These are phyloP conservation scores for Phaeosphaeria sp. DNA, from an alignment of 2,329 filamentous ascomycete genomes.

Conservation along the genomic window DNA sequence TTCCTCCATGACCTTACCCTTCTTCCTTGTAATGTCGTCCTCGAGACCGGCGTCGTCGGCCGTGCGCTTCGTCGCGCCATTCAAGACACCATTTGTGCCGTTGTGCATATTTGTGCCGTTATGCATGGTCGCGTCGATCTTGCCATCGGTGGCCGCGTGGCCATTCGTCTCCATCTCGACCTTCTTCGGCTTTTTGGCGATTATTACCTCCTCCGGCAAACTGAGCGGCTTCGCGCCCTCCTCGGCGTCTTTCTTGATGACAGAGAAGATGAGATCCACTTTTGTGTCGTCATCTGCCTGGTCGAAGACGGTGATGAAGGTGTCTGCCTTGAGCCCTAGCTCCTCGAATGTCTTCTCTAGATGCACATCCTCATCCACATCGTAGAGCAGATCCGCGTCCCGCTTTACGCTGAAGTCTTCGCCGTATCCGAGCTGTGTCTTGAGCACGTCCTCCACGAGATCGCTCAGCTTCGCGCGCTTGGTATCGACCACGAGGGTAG, in stretches of 20 bases:
- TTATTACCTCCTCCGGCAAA: slow-evolving; percentile 53
- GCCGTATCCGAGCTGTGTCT: slow-evolving; percentile 74
- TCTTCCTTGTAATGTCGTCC: slow-evolving; percentile 46
- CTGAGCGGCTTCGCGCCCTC: slow-evolving; percentile 63
- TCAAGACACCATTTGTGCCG: slow-evolving; percentile 36
- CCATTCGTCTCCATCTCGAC: slow-evolving; percentile 36
- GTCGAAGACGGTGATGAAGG: slow-evolving; percentile 83
- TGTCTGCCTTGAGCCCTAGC: slow-evolving; percentile 74
- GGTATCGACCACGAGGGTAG: slow-evolving; percentile 71
- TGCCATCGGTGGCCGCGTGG: slow-evolving; percentile 23
- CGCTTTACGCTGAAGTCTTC: slow-evolving; percentile 82
- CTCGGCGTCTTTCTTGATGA: slow-evolving; percentile 62
- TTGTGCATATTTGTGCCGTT: too few relatives aligned
- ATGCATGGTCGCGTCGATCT: slow-evolving; percentile 8
- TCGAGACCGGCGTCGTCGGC: slow-evolving; percentile 52
- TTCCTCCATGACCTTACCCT: slow-evolving; percentile 48
- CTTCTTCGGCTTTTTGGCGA: slow-evolving; percentile 56
- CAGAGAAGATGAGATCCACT: slow-evolving; percentile 79
- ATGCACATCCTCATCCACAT: slow-evolving; percentile 88
- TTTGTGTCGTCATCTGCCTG: slow-evolving; percentile 78
- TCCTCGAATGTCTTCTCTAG: slow-evolving; percentile 79
- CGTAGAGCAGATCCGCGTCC: slow-evolving; percentile 77
- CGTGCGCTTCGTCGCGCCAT: slow-evolving; percentile 50
- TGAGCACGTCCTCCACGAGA: slow-evolving; percentile 77
- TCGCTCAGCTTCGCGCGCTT: slow-evolving; percentile 77